Conservation (phyloP, 768 basidiomycete species). For the Cytidiella melzeri region DNA sequence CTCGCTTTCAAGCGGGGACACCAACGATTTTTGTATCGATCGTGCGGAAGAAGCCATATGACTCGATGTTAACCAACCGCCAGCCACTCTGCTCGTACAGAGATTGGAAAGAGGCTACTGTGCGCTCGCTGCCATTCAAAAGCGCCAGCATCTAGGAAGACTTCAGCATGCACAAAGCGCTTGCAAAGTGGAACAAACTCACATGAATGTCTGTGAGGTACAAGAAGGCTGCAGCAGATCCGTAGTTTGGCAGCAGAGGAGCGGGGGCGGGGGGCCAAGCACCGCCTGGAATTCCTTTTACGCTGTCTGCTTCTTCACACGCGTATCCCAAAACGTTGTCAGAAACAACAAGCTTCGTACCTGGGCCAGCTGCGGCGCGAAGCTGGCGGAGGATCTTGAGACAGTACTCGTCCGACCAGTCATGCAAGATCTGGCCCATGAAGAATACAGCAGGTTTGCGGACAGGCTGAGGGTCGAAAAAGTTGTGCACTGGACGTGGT, state of each 20-base stretch:
- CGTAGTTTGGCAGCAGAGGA: constrained; percentile 9
- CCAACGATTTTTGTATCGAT: background rate
- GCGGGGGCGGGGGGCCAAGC: background rate
- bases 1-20: too few relatives aligned
- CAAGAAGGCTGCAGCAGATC: background rate
- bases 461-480: constrained; percentile 24
- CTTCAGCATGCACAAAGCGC: background rate
- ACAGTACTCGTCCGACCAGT: constrained; percentile 29
- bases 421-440: constrained; percentile 25
- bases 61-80: background rate
- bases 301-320: constrained; percentile 13
- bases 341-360: constrained; percentile 23
- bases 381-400: constrained; percentile 22
- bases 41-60: background rate
- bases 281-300: constrained; percentile 13
- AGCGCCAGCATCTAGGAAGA: constrained; percentile 4
- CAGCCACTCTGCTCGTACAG: constrained; percentile 1
- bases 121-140: constrained; percentile 7
- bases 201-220: constrained; percentile 3
- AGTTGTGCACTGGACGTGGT: constrained; percentile 15
- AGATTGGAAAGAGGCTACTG: background rate
- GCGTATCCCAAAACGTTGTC: constrained; percentile 21
- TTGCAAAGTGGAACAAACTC: background rate
- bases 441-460: constrained; percentile 18
- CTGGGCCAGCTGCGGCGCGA: constrained; percentile 18